These are phyloP conservation scores for Ascobolus immersus DNA, from an alignment of 495 filamentous ascomycete genomes.

Conservation along the genomic window DNA sequence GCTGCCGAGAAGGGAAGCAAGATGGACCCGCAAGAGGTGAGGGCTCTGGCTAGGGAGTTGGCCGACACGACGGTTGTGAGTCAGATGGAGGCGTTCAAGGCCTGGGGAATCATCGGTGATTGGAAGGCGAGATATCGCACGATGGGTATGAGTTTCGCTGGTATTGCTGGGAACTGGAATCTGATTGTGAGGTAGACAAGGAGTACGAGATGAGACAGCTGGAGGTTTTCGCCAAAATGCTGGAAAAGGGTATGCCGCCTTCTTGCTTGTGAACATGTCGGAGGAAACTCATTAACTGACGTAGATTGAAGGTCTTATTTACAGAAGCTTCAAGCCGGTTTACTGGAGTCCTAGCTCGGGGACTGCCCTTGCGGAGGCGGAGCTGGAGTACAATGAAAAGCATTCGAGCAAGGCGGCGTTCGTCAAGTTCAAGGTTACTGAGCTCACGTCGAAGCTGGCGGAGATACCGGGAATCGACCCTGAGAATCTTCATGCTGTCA, in stretches of 20 bases:
- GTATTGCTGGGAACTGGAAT: neutral
- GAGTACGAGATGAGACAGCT: constrained; percentile 71
- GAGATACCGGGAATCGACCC: constrained; percentile 12
- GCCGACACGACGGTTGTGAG: constrained; percentile 46
- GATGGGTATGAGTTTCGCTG: constrained; percentile 27
- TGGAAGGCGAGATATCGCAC: constrained; percentile 85
- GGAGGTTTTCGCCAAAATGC: constrained; percentile 62
- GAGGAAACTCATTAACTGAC: neutral
- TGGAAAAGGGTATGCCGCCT: constrained; percentile 32
- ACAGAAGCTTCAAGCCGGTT: constrained; percentile 70
- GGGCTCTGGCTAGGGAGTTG: constrained; percentile 46
- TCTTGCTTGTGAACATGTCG: neutral
- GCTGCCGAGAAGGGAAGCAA: constrained; percentile 12
- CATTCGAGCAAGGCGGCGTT: constrained; percentile 61
- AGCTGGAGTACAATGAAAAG: constrained; percentile 77
- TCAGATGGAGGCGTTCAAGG: constrained; percentile 60
- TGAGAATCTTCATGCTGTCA: constrained; percentile 37
- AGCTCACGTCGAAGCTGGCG: constrained; percentile 19
- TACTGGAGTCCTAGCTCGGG: constrained; percentile 86
- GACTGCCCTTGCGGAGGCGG: constrained; percentile 82
- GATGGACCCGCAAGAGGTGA: constrained; percentile 27
- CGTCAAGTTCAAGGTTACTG: constrained; percentile 46
- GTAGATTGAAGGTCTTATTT: constrained; percentile 32
- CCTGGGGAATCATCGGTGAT: constrained; percentile 78
- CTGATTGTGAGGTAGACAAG: constrained; percentile 23